Conservation (phyloP, 306 rosid genomes). For the Vigna hirtella region DNA sequence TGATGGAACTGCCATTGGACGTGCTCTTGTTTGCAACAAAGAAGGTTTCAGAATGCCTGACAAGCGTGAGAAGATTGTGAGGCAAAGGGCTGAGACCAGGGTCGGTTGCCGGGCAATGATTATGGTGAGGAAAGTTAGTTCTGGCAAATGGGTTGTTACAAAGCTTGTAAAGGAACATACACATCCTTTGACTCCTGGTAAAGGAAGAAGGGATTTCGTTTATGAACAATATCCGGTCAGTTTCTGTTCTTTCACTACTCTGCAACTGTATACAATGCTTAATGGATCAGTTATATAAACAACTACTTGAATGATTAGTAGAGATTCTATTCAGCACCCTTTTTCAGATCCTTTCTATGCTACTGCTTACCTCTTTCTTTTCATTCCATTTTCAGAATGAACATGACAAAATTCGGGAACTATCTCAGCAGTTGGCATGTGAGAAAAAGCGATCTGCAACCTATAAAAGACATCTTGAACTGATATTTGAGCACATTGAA, state of each 20-base stretch:
- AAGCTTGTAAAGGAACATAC: conserved; percentile 89
- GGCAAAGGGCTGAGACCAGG: conserved; percentile 97
- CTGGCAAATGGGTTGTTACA: conserved; percentile 92
- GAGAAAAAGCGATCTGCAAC: conserved; percentile 90
- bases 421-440: conserved; percentile 81
- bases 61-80: conserved; percentile 90
- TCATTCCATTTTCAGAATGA: conserved; percentile 63
- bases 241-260: conserved; percentile 37
- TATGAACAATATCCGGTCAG: conserved; percentile 91
- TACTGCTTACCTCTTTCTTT: conserved; percentile 35
- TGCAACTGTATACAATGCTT: neutral
- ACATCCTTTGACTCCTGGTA: conserved; percentile 84
- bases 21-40: conserved; percentile 96
- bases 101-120: conserved; percentile 98
- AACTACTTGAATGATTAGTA: neutral
- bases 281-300: neutral
- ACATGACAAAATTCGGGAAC: conserved; percentile 87
- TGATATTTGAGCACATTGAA: conserved; percentile 86
- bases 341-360: conserved; percentile 12
- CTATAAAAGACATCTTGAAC: conserved; percentile 92
- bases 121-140: conserved; percentile 80
- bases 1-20: conserved; percentile 92
- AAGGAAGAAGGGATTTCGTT: conserved; percentile 80
- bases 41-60: conserved; percentile 98
- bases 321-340: neutral